Percentiles rank a stretch among this genome's conserved stretches.
These are phyloP conservation scores for Boletus reticulatus DNA, from an alignment of 768 basidiomycete genomes.

Conservation along the genomic window DNA sequence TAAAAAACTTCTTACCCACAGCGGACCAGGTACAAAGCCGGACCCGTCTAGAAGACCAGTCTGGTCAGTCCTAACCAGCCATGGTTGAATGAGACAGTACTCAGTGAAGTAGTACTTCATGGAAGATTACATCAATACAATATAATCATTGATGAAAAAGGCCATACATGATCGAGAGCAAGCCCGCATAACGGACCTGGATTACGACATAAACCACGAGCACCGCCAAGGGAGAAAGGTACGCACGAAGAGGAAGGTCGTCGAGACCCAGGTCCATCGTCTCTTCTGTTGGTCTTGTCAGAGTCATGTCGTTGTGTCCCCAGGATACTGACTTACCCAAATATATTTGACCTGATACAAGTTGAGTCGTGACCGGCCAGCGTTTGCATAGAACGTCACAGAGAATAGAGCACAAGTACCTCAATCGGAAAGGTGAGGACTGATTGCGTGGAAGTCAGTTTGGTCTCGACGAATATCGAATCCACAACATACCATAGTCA, in stretches of 20 bases:
- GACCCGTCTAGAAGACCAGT: neutral
- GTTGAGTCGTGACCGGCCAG: neutral
- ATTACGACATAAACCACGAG: too few relatives aligned
- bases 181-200: constrained; percentile 13
- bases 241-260: constrained; percentile 1
- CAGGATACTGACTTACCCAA: neutral
- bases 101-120: neutral
- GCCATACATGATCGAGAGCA: constrained; percentile 1
- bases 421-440: constrained; percentile 6
- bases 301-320: too few relatives aligned
- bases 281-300: neutral
- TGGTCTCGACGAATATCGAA: neutral
- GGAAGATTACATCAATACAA: neutral
- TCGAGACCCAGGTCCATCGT: constrained; percentile 8
- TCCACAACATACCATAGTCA: neutral
- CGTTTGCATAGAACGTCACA: neutral
- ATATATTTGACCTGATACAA: constrained; percentile 2
- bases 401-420: neutral
- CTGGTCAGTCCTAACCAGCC: neutral
- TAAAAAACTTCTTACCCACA: neutral
- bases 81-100: neutral
- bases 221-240: too few relatives aligned
- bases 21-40: constrained; percentile 3
- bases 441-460: neutral
- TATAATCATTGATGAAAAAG: neutral